Base-by-base conservation (phyloP, 257 asterid species). In the Parsonsia alboflavescens region DNA sequence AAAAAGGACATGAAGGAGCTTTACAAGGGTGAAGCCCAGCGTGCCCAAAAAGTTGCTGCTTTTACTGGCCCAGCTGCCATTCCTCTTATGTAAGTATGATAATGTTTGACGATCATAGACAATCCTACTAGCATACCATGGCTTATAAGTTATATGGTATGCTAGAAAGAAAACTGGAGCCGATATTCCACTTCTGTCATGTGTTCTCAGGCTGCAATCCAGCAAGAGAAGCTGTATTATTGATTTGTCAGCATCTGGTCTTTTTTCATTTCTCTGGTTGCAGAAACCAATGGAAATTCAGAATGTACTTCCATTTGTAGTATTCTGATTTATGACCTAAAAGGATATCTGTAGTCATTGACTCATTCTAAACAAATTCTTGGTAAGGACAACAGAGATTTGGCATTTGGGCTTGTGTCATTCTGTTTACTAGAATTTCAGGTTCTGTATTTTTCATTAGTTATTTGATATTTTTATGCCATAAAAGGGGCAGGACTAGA, bases 41-140 rank as follows among this genome's bases (percentile, higher is more conserved):
- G 61, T 49, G 99, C 99, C 68, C 99, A 92, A 84, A 95, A 84
- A 77, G 95, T 92, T 24, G 98, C 98, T 77, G 99, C 99, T 73
- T 80, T 84, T 79, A 82, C 96, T 39, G 93, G 96, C 36, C 99
- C 99, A 82, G 89, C 98, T 41, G 76, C 97, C 28, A 86, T 90
- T 75, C 99, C 87, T 88, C 88, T 95, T 74, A 87, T 89, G 99
- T 95, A 80, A 89, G 84, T 62, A 58, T 75, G 21, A 19, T 33
- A 33, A 33, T 33, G 45, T 7, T 59, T 59, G 66, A 59, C 26
- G 39, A 59, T 59, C 42, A 11, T 19, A 11, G 41, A 59, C 66
- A 10, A 12, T 26, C 26, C 66, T 58, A 28, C 28, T 11, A 11
- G 24, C 50, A 10, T 59, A 28, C 41, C 41, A 26, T 26, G 15